Evolutionary conservation across 495 filamentous ascomycete genomes (phyloP).

Genomic region (Ramalina intermedia): DNA sequence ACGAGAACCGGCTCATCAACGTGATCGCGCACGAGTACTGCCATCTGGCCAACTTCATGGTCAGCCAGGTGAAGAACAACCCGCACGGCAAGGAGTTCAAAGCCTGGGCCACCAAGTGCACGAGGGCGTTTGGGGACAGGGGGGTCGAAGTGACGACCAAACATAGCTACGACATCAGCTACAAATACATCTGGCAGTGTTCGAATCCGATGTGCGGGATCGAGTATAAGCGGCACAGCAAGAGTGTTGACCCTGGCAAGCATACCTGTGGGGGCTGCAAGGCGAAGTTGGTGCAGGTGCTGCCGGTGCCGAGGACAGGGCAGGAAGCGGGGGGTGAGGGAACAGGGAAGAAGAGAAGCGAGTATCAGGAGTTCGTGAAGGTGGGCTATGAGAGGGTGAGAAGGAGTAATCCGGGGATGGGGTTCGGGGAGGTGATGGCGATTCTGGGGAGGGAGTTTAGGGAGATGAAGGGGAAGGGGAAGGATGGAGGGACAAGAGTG

Average conservation of each 20-base stretch:
- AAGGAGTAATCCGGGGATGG: slow-evolving; percentile 8
- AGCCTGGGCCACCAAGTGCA: slow-evolving; percentile 44
- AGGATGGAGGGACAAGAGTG: slow-evolving; percentile 19
- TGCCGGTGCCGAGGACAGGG: slow-evolving; percentile 51
- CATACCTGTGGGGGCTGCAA: slow-evolving; percentile 60
- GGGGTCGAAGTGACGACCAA: slow-evolving; percentile 68
- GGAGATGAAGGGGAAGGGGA: slow-evolving; percentile 14
- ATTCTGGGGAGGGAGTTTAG: slow-evolving; percentile 13
- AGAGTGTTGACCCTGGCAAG: slow-evolving; percentile 54
- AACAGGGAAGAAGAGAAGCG: slow-evolving; percentile 19
- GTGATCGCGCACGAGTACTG: slow-evolving; percentile 91
- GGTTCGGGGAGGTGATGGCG: slow-evolving; percentile 12
- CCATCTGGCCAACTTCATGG: slow-evolving; percentile 79
- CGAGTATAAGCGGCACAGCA: slow-evolving; percentile 66
- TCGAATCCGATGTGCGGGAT: slow-evolving; percentile 37
- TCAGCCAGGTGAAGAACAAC: slow-evolving; percentile 48
- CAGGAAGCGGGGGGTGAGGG: slow-evolving; percentile 10
- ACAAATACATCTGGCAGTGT: slow-evolving; percentile 82
- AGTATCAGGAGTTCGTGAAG: slow-evolving; percentile 51
- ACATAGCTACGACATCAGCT: slow-evolving; percentile 75
- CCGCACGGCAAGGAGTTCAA: slow-evolving; percentile 82
- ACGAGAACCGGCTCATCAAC: slow-evolving; percentile 65
- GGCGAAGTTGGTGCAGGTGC: slow-evolving; percentile 55
- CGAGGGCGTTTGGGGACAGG: slow-evolving; percentile 29
- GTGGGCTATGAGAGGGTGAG: slow-evolving; percentile 10